Percentiles rank a stretch among this genome's conserved stretches.
phyloP scores from a whole-genome alignment of 225 moss, liverwort and hornwort species.

The Physcomitrellopsis africana region DNA sequence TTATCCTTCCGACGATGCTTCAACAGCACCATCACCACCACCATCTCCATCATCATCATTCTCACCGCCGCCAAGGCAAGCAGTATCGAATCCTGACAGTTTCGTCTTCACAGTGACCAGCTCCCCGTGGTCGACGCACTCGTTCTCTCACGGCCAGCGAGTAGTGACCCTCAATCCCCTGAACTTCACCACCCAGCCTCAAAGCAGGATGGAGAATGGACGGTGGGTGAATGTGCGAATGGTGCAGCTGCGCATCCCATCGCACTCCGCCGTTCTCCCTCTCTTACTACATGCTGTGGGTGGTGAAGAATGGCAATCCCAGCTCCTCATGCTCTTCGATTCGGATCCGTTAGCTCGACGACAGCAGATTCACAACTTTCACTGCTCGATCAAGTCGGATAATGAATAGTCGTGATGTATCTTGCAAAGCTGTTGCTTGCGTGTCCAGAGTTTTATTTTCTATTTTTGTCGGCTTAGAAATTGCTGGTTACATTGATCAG shows the following conservation, averaged over 20 bases:
- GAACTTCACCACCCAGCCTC: background rate
- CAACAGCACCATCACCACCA: background rate
- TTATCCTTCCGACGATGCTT: too few species aligned
- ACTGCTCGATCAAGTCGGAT: background rate
- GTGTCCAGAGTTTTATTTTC: background rate
- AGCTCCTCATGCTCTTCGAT: slow-evolving; percentile 20
- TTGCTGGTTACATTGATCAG: background rate
- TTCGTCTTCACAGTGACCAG: slow-evolving; percentile 16
- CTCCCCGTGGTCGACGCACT: slow-evolving; percentile 25
- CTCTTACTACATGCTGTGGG: slow-evolving; percentile 37
- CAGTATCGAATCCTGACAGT: background rate
- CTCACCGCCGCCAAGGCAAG: background rate
- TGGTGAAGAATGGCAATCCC: slow-evolving; percentile 34
- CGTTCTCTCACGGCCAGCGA: slow-evolving; percentile 26
- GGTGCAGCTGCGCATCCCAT: background rate
- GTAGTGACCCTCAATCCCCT: background rate
- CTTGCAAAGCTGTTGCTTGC: too few species aligned
- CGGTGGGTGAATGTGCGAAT: background rate
- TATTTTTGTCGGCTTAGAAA: background rate
- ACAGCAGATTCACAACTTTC: background rate
- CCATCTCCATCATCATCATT: background rate
- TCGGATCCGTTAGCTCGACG: background rate
- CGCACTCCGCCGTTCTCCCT: slow-evolving; percentile 11
- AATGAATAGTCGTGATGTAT: background rate
- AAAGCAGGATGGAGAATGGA: background rate